Conservation (phyloP, 805 yeast species). For the Ogataea philodendri region DNA sequence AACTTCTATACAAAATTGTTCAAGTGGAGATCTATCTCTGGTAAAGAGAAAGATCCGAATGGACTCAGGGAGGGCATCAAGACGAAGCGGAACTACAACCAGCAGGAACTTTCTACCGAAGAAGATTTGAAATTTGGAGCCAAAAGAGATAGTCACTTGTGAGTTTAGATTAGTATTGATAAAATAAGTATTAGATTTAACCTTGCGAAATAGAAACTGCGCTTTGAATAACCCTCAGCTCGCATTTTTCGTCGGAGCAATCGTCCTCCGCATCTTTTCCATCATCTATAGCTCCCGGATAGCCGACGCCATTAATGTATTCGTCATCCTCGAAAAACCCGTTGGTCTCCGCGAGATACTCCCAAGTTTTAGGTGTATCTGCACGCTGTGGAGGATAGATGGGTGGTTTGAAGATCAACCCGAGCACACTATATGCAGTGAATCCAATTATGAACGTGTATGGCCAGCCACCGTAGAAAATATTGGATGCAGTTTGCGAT, state of each 20-base stretch:
- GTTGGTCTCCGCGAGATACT: constrained; percentile 21
- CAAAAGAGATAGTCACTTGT: too few species aligned
- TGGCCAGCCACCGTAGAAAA: constrained; percentile 28
- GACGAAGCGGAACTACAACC: constrained; percentile 22
- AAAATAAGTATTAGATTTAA: too few species aligned
- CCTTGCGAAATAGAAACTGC: too few species aligned
- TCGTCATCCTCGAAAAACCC: constrained; percentile 29
- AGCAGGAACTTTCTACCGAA: constrained; percentile 19
- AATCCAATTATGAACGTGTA: constrained; percentile 22
- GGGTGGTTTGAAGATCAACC: constrained; percentile 20
- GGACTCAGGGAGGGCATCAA: constrained; percentile 29
- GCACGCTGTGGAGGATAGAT: constrained; percentile 21
- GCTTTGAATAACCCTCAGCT: too few species aligned
- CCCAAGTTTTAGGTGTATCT: constrained; percentile 24
- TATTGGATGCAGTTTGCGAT: constrained; percentile 20
- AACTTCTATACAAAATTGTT: constrained; percentile 33
- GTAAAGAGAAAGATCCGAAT: constrained; percentile 28
- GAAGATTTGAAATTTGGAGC: constrained; percentile 17
- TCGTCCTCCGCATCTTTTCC: too few species aligned
- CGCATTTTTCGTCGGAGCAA: too few species aligned
- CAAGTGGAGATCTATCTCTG: constrained; percentile 34
- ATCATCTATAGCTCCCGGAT: constrained; percentile 20
- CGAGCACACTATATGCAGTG: constrained; percentile 13
- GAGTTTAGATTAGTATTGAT: too few species aligned
- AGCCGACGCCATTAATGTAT: constrained; percentile 27